Conservation (phyloP, 331 rosid species). For the Malus hybrid region DNA sequence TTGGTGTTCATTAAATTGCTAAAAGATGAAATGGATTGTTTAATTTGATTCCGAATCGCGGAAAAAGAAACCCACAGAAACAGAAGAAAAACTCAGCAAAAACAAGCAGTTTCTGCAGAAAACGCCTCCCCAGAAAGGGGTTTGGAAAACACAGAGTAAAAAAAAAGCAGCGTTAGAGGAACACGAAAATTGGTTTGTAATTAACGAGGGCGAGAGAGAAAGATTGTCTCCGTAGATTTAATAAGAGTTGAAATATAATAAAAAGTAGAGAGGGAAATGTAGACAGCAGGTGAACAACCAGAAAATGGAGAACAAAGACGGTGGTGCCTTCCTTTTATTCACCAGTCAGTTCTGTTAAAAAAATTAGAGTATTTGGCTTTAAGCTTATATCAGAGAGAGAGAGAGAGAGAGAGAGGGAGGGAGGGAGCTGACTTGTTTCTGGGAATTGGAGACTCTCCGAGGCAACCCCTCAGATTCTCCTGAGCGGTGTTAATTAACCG, state of each 20-base stretch:
- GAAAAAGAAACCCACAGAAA: not conserved
- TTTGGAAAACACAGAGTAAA: slow-evolving; percentile 2
- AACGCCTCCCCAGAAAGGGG: slow-evolving; percentile 18
- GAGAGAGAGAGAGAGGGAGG: not conserved
- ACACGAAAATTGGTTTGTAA: not conserved
- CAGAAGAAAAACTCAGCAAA: not conserved
- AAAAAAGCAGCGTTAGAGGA: not conserved
- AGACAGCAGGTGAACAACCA: slow-evolving; percentile 35
- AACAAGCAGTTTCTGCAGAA: slow-evolving; percentile 7
- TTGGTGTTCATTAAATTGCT: not conserved
- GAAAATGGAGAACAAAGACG: slow-evolving; percentile 23
- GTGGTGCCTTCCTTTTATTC: not conserved
- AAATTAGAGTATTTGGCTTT: slow-evolving; percentile 2
- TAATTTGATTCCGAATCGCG: slow-evolving; percentile 24
- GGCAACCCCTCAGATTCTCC: too few relatives aligned
- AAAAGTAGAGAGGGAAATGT: slow-evolving; percentile 16
- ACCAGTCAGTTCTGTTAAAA: not conserved
- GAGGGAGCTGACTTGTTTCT: not conserved
- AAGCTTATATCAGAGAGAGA: not conserved
- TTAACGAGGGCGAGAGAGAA: not conserved
- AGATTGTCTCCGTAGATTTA: not conserved
- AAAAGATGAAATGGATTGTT: not conserved
- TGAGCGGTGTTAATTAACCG: too few relatives aligned
- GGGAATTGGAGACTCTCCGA: too few relatives aligned
- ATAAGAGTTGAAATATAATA: not conserved